Base-by-base conservation (phyloP, 2,329 filamentous ascomycete genomes). In the Epichloe elymi region DNA sequence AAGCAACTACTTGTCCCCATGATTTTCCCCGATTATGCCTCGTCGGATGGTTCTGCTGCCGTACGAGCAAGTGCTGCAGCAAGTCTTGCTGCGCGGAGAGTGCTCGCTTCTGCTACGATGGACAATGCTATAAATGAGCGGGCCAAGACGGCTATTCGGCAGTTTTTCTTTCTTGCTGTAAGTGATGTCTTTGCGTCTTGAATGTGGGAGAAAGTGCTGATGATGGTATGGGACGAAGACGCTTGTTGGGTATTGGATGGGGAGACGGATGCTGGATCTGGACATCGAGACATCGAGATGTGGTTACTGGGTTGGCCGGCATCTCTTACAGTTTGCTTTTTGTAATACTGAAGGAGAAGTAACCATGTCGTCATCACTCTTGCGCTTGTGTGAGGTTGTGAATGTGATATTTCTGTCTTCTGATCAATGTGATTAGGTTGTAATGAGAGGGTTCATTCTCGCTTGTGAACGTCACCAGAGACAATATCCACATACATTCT, bases 81-180 rank as follows among this genome's bases (percentile, higher is more conserved):
- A 35, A 19, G n/a, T 53, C 53, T 7, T 54, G 53, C 51, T 54
- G 53, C 46, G 7, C 30, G 38, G 41, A 53, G 15, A 37, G 14
- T 8, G 51, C 53, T 33, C 37, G 6, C 6, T 54, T 7, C 51
- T 54, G 53, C 51, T 20, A 38, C 42, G n/a, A 52, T 11, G 53
- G 53, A 20, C 39, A 54, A 37, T 54, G 53, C 51, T 54, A 51
- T 37, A 14, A 14, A n/a, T 54, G 48, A 48, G 45, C 39, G 19
- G n/a, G 19, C 3, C 19, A 20, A 30, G 26, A 5, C 2, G 17
- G 19, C 19, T 5, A 20, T 42, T 42, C 11, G 10, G 40, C 5
- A 20, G 3, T 23, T 10, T 8, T 4, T 42, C 40, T 42, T 11
- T 3, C 40, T 19, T 42, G 40, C 40, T 42, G 19, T 42, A 14